These are phyloP conservation scores for Platanus orientalis DNA, from an alignment of 164 flowering plant species.

Conservation along the genomic window DNA sequence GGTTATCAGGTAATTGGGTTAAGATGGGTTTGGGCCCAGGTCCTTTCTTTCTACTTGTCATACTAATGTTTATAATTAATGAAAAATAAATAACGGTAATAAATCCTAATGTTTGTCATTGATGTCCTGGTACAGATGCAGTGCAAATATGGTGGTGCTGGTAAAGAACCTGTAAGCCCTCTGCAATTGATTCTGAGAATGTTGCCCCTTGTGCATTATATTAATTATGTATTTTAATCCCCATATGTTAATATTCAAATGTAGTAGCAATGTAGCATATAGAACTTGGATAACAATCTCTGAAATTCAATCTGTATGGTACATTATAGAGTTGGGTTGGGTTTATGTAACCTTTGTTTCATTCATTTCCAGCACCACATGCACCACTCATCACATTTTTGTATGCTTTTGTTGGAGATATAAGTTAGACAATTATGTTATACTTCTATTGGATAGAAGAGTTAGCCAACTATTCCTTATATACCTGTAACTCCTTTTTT, in stretches of 20 bases:
- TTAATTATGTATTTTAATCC: neutral
- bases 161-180: slow-evolving; percentile 62
- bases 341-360: no score
- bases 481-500: slow-evolving; percentile 10
- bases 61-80: neutral
- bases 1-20: neutral
- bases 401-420: slow-evolving; percentile 6
- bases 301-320: no score
- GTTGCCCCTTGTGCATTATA: neutral
- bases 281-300: no score
- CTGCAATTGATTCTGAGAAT: neutral
- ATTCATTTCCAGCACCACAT: slow-evolving; percentile 1
- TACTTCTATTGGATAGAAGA: slow-evolving; percentile 7
- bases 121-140: slow-evolving; percentile 55
- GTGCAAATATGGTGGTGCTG: slow-evolving; percentile 65
- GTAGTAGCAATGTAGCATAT: no score
- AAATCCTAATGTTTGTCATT: slow-evolving; percentile 4
- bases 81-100: neutral
- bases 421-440: neutral
- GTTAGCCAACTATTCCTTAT: neutral
- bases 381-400: neutral
- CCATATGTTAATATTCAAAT: neutral
- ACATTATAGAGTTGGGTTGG: no score
- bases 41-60: neutral
- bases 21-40: neutral